Base-by-base conservation (phyloP, 495 filamentous ascomycete genomes). In the Xylaria cubensis region DNA sequence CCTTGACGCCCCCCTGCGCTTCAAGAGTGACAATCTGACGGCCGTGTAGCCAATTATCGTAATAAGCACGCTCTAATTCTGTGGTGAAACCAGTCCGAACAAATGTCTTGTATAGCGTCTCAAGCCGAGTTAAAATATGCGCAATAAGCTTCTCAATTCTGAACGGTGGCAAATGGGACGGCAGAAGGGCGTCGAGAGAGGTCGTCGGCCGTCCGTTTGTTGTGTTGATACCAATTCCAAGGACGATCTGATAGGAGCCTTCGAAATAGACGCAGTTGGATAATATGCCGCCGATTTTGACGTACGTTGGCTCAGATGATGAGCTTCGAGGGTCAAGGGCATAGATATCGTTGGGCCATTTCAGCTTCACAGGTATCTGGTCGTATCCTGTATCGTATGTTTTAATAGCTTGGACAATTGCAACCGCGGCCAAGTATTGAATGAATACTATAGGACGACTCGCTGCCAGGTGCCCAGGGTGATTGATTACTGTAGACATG, bases 261-360 rank as follows among this genome's bases (percentile, higher is more conserved):
- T 86, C 84, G 41, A 88, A 88, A 81, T 93, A 98, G 69, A 89
- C 90, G 67, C 93, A 97, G 82, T 97, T 97, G 46, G 97, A 92
- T 0, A 99, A 87, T 72, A 98, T 97, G 15, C 96, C 96, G 75
- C 92, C 94, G 63, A 99, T 95, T 75, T 99, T 99, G 73, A 94
- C 90, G 78, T 94, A 97, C 15, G 36, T 70, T 13, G 59, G 68
- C 26, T 62, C 24, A 3, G 81, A 69, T 4, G 83, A 81, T 1
- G 89, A 84, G 69, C 90, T 85, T 39, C 81, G 82, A 2, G 94
- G 94, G 76, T 94, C 93, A 13, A 88, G 84, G 0, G 93, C 94
- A 79, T 95, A 98, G 72, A 99, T 93, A 78, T 99, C 96, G 73
- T 99, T 99, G 9, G 96, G 96, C 96, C 96, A 99, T 81, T 99